Base-by-base conservation (phyloP, 202 grass and related monocot genomes). In the Brachypodium distachyon region DNA sequence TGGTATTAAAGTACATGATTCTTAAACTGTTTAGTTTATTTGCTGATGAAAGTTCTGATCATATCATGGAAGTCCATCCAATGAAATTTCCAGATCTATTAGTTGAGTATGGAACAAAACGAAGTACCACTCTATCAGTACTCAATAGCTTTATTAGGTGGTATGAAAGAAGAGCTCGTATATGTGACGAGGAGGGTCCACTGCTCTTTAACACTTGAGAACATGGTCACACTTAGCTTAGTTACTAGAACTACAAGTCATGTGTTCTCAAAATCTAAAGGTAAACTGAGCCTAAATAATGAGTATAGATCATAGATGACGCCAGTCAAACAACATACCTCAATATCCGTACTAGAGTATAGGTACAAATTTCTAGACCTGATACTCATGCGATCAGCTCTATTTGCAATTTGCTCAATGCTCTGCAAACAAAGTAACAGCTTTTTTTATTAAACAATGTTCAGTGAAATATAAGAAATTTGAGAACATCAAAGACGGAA, bases 271-370 rank as follows among this genome's bases (percentile, higher is more conserved):
- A 23, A 70, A n/a, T n/a, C n/a, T n/a, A 62, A 77, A 58, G 66
- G 23, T 41, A 2, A 54, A 48, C n/a, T 64, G 46, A 22, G 31
- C 8, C 29, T 67, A 52, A 79, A 67, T 49, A 75, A 37, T 53
- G 2, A 69, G 32, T 37, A 70, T 46, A 61, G n/a, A n/a, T n/a
- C 26, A 55, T 21, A 83, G 37, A 43, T 70, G 4, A 19, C 40
- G 44, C 12, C 7, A 57, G 21, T 21, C 18, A 61, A 76, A 69
- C 49, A 61, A 69, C 53, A 44, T 73, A 97, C 95, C 95, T 94
- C 91, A 82, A 97, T 77, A 79, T 97, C 95, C 10, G 91, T 98
- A 73, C 91, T 91, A 56, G 95, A 98, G 58, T 98, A 98, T 32
- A 98, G 77, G 79, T 84, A 98, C 57, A 98, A 84, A 31, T 98